A percentile compares a stretch with the other conserved stretches of the same genome.
Conservation (phyloP, 2,329 filamentous ascomycete genomes). For the Amylocarpus encephaloides region DNA sequence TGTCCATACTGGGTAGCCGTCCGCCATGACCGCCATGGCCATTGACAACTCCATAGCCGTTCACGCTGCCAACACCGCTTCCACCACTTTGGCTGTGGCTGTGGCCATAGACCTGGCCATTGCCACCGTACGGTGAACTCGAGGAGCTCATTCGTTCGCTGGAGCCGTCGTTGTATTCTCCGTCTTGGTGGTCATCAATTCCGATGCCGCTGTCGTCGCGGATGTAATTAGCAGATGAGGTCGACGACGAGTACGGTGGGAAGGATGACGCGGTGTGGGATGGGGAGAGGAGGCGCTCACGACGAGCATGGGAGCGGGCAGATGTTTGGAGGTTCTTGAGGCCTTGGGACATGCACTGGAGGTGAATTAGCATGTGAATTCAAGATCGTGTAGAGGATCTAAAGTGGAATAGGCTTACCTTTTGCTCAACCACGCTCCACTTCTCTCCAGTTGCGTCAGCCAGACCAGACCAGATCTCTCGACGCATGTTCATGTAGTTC, state of each 20-base stretch:
- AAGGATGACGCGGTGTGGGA: background rate
- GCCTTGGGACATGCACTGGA: slow-evolving; percentile 75
- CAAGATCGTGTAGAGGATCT: slow-evolving; percentile 6
- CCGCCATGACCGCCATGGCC: slow-evolving; percentile 23
- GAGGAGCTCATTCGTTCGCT: background rate
- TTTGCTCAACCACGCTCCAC: slow-evolving; percentile 65
- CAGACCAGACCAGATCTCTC: slow-evolving; percentile 74
- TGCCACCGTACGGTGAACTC: background rate
- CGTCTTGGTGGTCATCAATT: slow-evolving; percentile 49
- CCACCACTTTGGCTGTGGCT: slow-evolving; percentile 13
- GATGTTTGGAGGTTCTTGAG: slow-evolving; percentile 73
- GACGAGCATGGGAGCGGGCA: slow-evolving; percentile 58
- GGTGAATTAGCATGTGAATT: slow-evolving; percentile 9
- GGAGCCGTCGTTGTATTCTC: slow-evolving; percentile 24
- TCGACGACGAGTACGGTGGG: background rate
- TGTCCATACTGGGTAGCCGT: slow-evolving; percentile 50
- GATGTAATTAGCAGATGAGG: slow-evolving; percentile 5
- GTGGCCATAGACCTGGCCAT: slow-evolving; percentile 7
- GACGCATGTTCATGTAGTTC: slow-evolving; percentile 72
- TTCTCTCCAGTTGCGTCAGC: slow-evolving; percentile 72
- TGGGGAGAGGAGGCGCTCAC: slow-evolving; percentile 49
- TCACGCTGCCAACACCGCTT: slow-evolving; percentile 8
- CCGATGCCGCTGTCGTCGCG: slow-evolving; percentile 65
- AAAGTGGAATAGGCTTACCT: slow-evolving; percentile 37
- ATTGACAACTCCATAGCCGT: background rate